Evolutionary conservation across 306 rosid species (phyloP).

Genomic region (Trifolium repens): DNA sequence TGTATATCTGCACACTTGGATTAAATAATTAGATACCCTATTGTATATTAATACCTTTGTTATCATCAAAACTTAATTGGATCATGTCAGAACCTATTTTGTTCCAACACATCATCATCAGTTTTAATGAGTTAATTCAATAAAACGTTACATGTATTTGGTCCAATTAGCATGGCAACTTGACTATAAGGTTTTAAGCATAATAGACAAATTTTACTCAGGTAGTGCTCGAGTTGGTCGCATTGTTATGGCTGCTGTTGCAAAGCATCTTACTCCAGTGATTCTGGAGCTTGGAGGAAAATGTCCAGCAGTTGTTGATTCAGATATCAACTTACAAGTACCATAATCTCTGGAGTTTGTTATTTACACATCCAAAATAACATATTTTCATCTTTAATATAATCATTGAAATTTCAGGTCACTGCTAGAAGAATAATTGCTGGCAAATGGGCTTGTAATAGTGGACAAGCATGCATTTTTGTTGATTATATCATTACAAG

Average conservation of each 20-base stretch:
- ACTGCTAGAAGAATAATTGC: slow-evolving; percentile 73
- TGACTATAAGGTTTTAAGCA: slow-evolving; percentile 27
- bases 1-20: too few relatives aligned
- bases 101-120: too few relatives aligned
- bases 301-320: slow-evolving; percentile 85
- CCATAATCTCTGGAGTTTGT: background rate
- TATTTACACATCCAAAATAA: slow-evolving; percentile 10
- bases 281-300: slow-evolving; percentile 87
- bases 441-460: slow-evolving; percentile 84
- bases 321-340: slow-evolving; percentile 76
- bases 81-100: too few relatives aligned
- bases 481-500: slow-evolving; percentile 80
- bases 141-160: slow-evolving; percentile 2
- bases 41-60: too few relatives aligned
- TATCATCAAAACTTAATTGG: too few relatives aligned
- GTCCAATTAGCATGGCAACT: slow-evolving; percentile 17
- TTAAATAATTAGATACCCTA: too few relatives aligned
- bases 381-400: background rate
- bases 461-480: slow-evolving; percentile 84
- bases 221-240: slow-evolving; percentile 90
- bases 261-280: slow-evolving; percentile 88
- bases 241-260: slow-evolving; percentile 93
- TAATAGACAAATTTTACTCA: slow-evolving; percentile 38
- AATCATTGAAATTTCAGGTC: slow-evolving; percentile 53
- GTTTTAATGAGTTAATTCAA: too few relatives aligned